Percentiles rank a stretch among this genome's conserved stretches.
Conservation (phyloP, 805 yeast species). For the Nakazawaea anatomiae region DNA sequence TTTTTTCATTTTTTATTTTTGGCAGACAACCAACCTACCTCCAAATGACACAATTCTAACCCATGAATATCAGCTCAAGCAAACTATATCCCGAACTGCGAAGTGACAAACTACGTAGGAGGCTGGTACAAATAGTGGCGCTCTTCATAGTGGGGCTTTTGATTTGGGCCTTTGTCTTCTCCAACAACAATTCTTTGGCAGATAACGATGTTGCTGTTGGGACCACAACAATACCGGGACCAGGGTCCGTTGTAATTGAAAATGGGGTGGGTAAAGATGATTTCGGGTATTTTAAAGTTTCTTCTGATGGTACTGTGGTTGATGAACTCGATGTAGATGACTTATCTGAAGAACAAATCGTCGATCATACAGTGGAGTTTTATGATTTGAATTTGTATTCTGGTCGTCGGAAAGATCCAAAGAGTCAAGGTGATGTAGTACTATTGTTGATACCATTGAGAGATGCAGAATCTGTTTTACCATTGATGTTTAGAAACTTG, state of each 20-base stretch:
- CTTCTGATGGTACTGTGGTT: constrained; percentile 2
- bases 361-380: constrained; percentile 44
- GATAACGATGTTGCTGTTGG: neutral
- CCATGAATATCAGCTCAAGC: neutral
- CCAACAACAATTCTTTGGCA: neutral
- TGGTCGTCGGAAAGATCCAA: constrained; percentile 45
- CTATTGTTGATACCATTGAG: constrained; percentile 70
- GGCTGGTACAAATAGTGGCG: neutral
- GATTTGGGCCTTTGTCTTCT: neutral
- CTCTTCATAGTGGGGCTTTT: neutral
- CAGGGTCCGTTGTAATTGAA: neutral
- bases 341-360: constrained; percentile 29
- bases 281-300: constrained; percentile 6
- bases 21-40: no score
- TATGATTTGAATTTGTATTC: constrained; percentile 56
- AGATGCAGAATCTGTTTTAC: constrained; percentile 71
- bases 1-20: no score
- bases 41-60: no score
- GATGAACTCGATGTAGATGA: neutral
- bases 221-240: neutral
- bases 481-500: constrained; percentile 77
- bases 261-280: constrained; percentile 8
- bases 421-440: constrained; percentile 51
- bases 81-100: constrained; percentile 3
- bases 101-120: neutral